Evolutionary conservation across 2,329 filamentous ascomycete species (phyloP), one percentile per base, ranked within the genome.

Genomic region (Periconia sp.): DNA sequence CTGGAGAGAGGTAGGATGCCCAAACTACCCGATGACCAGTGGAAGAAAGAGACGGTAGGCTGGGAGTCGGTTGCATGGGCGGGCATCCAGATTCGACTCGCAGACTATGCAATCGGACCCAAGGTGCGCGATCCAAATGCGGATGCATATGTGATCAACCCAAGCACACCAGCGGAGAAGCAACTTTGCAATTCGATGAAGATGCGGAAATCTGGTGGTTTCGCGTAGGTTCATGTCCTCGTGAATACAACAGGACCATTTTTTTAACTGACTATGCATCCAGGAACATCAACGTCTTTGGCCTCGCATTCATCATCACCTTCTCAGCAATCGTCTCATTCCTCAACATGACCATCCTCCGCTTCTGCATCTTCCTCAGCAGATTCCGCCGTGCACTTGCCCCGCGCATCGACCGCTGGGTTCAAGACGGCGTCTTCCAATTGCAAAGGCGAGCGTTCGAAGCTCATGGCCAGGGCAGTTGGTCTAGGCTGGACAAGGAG

Each of bases 401-500:
- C 6, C 57, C 56, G 2, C 56, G 59, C 16, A 48, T 61, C 30
- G 56, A 58, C n/a, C 49, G 56, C 25, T 63, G 59, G 59, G 52
- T 59, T n/a, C 49, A 63, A 40, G 57, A 63, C 28, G 59, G 59
- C 12, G 36, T 63, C 2, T 58, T 53, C 40, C 59, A 61, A 16
- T 40, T 61, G 1, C 59, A 63, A 26, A 45, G 57, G 5, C 45
- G 59, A 15, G 59, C 54, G 1, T 59, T 58, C 33, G 57, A 63
- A 29, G 48, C 44, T 11, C 35, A 56, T 26, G 43, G 50, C 4
- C 36, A 52, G 2, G 37, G 43, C 10, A 12, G n/a, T 0, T 59
- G 55, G 55, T 40, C 36, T 0, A 29, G 51, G 21, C 17, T 54
- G 16, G 53, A 53, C 5, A 43, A 50, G 1, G 55, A 58, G 11